Percentiles rank a stretch among this genome's conserved stretches.
phyloP scores from a whole-genome alignment of 1,284 basidiomycete species.

The Malassezia brasiliensis region DNA sequence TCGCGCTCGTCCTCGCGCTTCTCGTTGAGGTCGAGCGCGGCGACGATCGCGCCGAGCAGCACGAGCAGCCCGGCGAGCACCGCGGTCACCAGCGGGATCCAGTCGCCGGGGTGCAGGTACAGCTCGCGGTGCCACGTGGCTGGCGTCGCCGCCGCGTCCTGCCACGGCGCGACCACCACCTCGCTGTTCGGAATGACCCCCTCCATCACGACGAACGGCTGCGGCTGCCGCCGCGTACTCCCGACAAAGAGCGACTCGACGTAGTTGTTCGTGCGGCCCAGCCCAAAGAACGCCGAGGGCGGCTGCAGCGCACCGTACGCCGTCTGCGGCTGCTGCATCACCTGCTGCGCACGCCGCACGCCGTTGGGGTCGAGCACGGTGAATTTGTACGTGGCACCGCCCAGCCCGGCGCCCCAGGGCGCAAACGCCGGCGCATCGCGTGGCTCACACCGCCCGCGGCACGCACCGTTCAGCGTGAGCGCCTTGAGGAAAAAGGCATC shows the following conservation, averaged over 20 bases:
- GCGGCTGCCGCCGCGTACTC: slow-evolving; percentile 51
- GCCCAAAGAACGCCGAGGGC: slow-evolving; percentile 89
- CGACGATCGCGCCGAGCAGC: slow-evolving; percentile 68
- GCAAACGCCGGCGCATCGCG: slow-evolving; percentile 45
- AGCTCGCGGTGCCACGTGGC: slow-evolving; percentile 73
- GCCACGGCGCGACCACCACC: slow-evolving; percentile 80
- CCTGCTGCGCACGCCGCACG: slow-evolving; percentile 77
- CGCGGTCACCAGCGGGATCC: slow-evolving; percentile 92
- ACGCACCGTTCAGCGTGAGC: slow-evolving; percentile 78
- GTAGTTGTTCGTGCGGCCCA: slow-evolving; percentile 99
- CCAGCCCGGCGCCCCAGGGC: slow-evolving; percentile 87
- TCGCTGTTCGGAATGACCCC: slow-evolving; percentile 96
- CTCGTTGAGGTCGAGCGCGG: slow-evolving; percentile 79
- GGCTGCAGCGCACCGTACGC: slow-evolving; percentile 77
- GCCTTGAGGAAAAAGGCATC: slow-evolving; percentile 94
- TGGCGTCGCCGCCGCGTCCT: slow-evolving; percentile 48
- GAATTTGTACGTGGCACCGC: slow-evolving; percentile 93
- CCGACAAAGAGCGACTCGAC: slow-evolving; percentile 59
- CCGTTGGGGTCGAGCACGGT: slow-evolving; percentile 91
- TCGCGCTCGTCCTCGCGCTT: slow-evolving; percentile 87
- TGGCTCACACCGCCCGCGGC: slow-evolving; percentile 62
- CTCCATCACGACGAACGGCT: slow-evolving; percentile 80
- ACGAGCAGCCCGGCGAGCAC: slow-evolving; percentile 67
- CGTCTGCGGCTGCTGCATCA: slow-evolving; percentile 83
- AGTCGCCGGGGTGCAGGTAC: slow-evolving; percentile 85